Conservation (phyloP, 1,284 basidiomycete species). For the Phaffia rhodozyma region DNA sequence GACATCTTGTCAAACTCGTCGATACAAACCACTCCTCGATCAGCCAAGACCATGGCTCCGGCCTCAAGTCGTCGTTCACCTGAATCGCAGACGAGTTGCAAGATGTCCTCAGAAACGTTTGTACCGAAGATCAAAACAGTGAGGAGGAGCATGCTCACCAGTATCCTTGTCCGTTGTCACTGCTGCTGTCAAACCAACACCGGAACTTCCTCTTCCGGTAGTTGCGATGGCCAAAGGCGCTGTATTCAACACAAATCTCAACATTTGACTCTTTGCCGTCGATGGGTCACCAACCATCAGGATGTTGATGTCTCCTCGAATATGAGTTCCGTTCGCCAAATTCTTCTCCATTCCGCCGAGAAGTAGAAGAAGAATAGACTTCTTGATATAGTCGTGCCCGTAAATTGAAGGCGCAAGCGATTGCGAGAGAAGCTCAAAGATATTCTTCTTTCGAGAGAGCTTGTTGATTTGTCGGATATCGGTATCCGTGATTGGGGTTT, state of each 20-base stretch:
- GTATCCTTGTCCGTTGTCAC: conserved; percentile 98
- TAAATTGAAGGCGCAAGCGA: conserved; percentile 97
- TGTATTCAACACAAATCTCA: conserved; percentile 91
- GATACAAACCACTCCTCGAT: conserved; percentile 96
- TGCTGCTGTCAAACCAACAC: conserved; percentile 98
- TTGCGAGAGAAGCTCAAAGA: conserved; percentile 79
- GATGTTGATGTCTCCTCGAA: conserved; percentile 98
- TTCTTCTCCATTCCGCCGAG: conserved; percentile 98
- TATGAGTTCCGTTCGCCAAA: conserved; percentile 91
- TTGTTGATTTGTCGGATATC: conserved; percentile 97
- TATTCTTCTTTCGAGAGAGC: conserved; percentile 67
- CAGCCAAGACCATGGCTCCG: conserved; percentile 99
- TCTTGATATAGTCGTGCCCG: conserved; percentile 92
- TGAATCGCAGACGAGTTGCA: conserved; percentile 8
- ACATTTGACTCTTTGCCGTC: conserved; percentile 92
- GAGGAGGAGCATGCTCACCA: conserved; percentile 26
- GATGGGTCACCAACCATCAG: conserved; percentile 99
- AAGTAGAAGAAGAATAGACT: conserved; percentile 79
- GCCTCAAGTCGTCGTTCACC: conserved; percentile 92
- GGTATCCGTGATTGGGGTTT: conserved; percentile 79
- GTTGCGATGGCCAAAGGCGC: conserved; percentile 97
- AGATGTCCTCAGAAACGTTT: neutral
- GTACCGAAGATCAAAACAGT: neutral
- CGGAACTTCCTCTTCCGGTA: conserved; percentile 91
- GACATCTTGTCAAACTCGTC: conserved; percentile 99